phyloP scores from a whole-genome alignment of 768 basidiomycete genomes.

The Coprinopsis cinerea region DNA sequence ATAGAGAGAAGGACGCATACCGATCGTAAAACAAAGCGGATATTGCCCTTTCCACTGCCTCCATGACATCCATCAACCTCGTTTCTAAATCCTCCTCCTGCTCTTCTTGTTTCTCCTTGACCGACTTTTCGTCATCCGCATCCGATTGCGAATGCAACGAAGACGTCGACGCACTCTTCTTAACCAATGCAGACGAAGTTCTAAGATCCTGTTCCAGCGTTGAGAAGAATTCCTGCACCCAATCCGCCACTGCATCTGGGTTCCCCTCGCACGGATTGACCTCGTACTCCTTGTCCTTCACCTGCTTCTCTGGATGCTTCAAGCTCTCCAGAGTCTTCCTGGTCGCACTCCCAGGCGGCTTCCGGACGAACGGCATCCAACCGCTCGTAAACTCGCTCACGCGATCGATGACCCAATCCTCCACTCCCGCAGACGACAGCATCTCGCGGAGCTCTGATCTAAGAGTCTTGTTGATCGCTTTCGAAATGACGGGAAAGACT shows the following conservation, averaged over 20 bases:
- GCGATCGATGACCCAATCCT: constrained; percentile 54
- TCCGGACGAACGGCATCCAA: constrained; percentile 52
- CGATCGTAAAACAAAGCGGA: constrained; percentile 80
- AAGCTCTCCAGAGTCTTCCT: too few species aligned
- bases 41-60: constrained; percentile 66
- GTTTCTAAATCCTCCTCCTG: constrained; percentile 35
- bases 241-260: constrained; percentile 46
- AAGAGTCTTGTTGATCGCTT: constrained; percentile 46
- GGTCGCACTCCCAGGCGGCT: too few species aligned
- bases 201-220: constrained; percentile 60
- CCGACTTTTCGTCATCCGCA: constrained; percentile 24
- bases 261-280: constrained; percentile 41
- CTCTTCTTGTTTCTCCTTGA: constrained; percentile 27
- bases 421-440: constrained; percentile 33
- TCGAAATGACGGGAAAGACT: constrained; percentile 46
- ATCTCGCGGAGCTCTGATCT: constrained; percentile 49
- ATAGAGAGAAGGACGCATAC: constrained; percentile 27
- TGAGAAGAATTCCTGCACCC: constrained; percentile 68
- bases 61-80: constrained; percentile 56
- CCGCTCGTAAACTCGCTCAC: constrained; percentile 49
- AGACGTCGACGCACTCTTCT: constrained; percentile 20
- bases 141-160: constrained; percentile 17
- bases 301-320: constrained; percentile 21
- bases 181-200: constrained; percentile 25
- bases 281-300: constrained; percentile 29